A percentile compares a stretch with the other conserved stretches of the same genome.
phyloP scores from a whole-genome alignment of 305 asterid species.

The Solanum hybrid region DNA sequence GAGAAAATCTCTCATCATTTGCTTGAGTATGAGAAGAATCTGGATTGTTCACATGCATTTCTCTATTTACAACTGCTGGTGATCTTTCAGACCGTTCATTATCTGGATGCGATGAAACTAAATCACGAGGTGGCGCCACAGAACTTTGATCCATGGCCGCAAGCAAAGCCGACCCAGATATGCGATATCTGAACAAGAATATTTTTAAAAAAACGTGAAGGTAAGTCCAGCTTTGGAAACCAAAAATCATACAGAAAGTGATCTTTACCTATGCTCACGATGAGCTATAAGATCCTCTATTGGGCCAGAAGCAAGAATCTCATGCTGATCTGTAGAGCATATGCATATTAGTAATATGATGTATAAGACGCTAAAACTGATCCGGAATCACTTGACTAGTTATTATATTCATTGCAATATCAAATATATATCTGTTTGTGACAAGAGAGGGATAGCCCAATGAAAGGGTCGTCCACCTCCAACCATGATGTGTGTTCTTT shows the following conservation, averaged over 20 bases:
- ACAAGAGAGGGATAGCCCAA: not conserved
- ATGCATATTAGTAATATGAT: slow-evolving; percentile 7
- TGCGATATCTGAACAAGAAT: slow-evolving; percentile 70
- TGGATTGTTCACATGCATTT: slow-evolving; percentile 21
- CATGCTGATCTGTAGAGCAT: slow-evolving; percentile 70
- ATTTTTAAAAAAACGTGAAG: no score
- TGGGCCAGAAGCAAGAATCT: slow-evolving; percentile 98
- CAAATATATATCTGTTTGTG: not conserved
- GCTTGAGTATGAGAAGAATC: slow-evolving; percentile 34
- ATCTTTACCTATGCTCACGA: slow-evolving; percentile 90
- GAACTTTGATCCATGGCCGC: slow-evolving; percentile 97
- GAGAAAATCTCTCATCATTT: slow-evolving; percentile 50
- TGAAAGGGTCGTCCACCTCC: not conserved
- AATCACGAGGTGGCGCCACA: slow-evolving; percentile 39
- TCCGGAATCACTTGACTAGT: not conserved
- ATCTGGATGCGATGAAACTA: slow-evolving; percentile 38
- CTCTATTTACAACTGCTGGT: slow-evolving; percentile 31
- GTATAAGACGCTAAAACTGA: not conserved
- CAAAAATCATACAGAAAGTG: slow-evolving; percentile 4
- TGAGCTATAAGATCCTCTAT: slow-evolving; percentile 99
- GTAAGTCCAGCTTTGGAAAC: not conserved
- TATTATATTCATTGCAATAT: not conserved
- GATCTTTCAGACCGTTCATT: slow-evolving; percentile 43
- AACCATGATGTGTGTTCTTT: not conserved
- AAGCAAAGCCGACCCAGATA: slow-evolving; percentile 89